Conservation (phyloP, 2,329 filamentous ascomycete genomes). For the Pyrenophora graminea region DNA sequence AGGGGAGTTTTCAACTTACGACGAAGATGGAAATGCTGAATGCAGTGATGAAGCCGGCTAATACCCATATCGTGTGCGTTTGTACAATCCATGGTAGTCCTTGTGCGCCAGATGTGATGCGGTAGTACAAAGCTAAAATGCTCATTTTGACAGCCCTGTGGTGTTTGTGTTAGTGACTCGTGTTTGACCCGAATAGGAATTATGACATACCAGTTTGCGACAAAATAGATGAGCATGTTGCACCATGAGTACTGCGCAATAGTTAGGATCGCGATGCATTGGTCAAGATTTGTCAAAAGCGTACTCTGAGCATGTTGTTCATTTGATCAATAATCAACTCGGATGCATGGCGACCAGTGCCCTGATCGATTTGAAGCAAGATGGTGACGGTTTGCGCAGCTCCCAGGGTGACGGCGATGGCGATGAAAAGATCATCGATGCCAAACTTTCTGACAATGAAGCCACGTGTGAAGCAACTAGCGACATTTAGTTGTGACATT, state of each 20-base stretch:
- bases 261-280: not conserved
- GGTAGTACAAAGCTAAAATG: constrained; percentile 34
- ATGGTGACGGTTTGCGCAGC: constrained; percentile 33
- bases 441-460: constrained; percentile 34
- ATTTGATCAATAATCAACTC: constrained; percentile 23
- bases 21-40: constrained; percentile 28
- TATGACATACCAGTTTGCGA: constrained; percentile 30
- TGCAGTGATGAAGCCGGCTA: constrained; percentile 25
- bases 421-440: constrained; percentile 33
- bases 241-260: constrained; percentile 32
- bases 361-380: constrained; percentile 32
- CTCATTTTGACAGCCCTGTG: constrained; percentile 38
- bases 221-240: constrained; percentile 33
- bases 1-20: constrained; percentile 12
- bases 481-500: constrained; percentile 4
- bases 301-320: constrained; percentile 31
- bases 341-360: constrained; percentile 25
- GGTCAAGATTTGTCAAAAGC: not conserved
- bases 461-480: constrained; percentile 31
- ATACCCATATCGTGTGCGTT: constrained; percentile 25
- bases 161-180: not conserved
- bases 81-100: constrained; percentile 32
- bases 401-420: constrained; percentile 30
- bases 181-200: not conserved
- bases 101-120: constrained; percentile 30